Evolutionary conservation across 2,329 filamentous ascomycete species (phyloP).

Genomic region (Talaromyces pinophilus): DNA sequence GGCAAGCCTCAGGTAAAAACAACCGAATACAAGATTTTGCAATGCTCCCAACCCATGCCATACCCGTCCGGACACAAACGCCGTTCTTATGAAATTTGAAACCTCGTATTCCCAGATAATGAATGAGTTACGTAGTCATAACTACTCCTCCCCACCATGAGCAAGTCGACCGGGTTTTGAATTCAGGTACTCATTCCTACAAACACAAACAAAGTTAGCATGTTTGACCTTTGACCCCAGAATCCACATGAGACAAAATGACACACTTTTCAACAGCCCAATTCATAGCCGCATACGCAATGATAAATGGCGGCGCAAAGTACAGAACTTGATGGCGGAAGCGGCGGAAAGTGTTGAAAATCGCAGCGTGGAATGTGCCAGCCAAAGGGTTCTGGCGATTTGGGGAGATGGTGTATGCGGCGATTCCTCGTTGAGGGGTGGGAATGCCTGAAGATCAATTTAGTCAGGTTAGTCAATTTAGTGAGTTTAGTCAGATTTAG

Average conservation of each 20-base stretch:
- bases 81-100: neutral
- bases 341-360: constrained; percentile 95
- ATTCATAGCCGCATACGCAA: constrained; percentile 78
- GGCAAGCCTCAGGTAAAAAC: neutral
- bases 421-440: constrained; percentile 60
- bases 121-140: neutral
- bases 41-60: neutral
- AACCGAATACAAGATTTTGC: neutral
- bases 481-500: neutral
- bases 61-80: neutral
- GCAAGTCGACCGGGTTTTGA: constrained; percentile 50
- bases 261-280: constrained; percentile 89
- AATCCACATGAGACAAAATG: neutral
- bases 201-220: neutral
- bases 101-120: neutral
- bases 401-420: constrained; percentile 72
- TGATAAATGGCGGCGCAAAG: constrained; percentile 75
- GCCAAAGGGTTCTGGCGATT: constrained; percentile 91
- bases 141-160: constrained; percentile 38
- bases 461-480: neutral
- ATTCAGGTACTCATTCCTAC: constrained; percentile 54
- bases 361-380: constrained; percentile 72
- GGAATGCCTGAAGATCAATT: constrained; percentile 33
- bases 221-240: neutral
- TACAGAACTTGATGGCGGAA: constrained; percentile 85